Percentiles rank a stretch among this genome's conserved stretches.
phyloP scores from a whole-genome alignment of 169 alveolate genomes.

The Eimeria praecox region DNA sequence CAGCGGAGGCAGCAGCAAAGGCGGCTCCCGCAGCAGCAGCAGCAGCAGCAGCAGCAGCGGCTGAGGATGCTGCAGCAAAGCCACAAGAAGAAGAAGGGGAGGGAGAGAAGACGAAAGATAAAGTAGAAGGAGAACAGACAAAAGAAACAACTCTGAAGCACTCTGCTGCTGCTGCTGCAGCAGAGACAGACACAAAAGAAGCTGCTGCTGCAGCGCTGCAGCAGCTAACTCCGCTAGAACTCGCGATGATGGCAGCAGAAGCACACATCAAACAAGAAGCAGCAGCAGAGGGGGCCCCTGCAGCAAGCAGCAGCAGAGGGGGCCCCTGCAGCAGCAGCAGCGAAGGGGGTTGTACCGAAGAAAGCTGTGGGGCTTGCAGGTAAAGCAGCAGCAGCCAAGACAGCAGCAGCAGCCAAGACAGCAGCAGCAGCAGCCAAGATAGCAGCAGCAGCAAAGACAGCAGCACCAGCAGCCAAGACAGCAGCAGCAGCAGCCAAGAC shows the following conservation, averaged over 20 bases:
- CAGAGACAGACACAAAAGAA: neutral
- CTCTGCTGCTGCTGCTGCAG: neutral
- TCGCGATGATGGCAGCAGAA: neutral
- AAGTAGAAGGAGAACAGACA: neutral
- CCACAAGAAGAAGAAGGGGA: neutral
- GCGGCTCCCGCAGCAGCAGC: neutral
- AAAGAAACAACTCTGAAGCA: neutral
- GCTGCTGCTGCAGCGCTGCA: neutral
- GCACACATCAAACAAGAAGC: neutral
- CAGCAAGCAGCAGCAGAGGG: neutral
- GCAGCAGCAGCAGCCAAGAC: neutral
- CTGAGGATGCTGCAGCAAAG: neutral
- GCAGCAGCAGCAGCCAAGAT: neutral
- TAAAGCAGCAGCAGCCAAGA: conserved; percentile 47
- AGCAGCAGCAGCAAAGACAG: neutral
- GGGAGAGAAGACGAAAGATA: neutral
- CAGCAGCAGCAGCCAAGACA: conserved; percentile 15
- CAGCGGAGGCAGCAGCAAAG: neutral
- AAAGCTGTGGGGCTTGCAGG: neutral
- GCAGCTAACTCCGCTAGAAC: neutral
- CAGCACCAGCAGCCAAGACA: neutral
- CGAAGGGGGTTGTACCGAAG: neutral
- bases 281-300: conserved; percentile 22
- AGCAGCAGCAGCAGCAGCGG: neutral
- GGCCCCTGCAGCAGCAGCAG: conserved; percentile 14